phyloP scores from a whole-genome alignment of 1,284 basidiomycete genomes.

The Leccinum proliferum region DNA sequence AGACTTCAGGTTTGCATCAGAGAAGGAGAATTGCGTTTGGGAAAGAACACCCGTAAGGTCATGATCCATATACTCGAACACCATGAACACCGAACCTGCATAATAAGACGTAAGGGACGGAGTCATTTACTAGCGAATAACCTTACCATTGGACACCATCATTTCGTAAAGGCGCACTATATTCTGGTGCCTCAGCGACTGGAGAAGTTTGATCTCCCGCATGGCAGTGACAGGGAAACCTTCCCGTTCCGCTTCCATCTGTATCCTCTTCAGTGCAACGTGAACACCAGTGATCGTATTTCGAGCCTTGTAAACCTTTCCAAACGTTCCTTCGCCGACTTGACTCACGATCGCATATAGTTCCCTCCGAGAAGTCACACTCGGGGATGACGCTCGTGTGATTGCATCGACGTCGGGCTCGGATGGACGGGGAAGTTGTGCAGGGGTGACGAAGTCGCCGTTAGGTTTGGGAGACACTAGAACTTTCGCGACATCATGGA shows the following conservation, averaged over 20 bases:
- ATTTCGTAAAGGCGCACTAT: constrained; percentile 92
- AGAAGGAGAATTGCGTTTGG: constrained; percentile 84
- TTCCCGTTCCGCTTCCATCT: constrained; percentile 97
- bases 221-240: constrained; percentile 99
- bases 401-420: constrained; percentile 25
- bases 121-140: background rate
- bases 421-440: constrained; percentile 14
- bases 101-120: constrained; percentile 9
- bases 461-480: constrained; percentile 22
- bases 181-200: constrained; percentile 87
- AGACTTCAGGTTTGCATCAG: constrained; percentile 88
- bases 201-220: constrained; percentile 97
- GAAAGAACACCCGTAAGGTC: constrained; percentile 95
- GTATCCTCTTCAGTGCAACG: constrained; percentile 94
- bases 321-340: constrained; percentile 98
- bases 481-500: constrained; percentile 19
- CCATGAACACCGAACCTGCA: constrained; percentile 95
- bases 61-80: constrained; percentile 99
- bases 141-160: constrained; percentile 93
- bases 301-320: constrained; percentile 97
- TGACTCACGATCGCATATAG: constrained; percentile 89
- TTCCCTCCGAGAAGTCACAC: constrained; percentile 39
- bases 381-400: constrained; percentile 32
- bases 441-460: constrained; percentile 18
- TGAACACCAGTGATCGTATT: constrained; percentile 71